A percentile compares a stretch with the other conserved stretches of the same genome.
phyloP scores from a whole-genome alignment of 805 yeast genomes.

The Kodamaea fukazawae region DNA sequence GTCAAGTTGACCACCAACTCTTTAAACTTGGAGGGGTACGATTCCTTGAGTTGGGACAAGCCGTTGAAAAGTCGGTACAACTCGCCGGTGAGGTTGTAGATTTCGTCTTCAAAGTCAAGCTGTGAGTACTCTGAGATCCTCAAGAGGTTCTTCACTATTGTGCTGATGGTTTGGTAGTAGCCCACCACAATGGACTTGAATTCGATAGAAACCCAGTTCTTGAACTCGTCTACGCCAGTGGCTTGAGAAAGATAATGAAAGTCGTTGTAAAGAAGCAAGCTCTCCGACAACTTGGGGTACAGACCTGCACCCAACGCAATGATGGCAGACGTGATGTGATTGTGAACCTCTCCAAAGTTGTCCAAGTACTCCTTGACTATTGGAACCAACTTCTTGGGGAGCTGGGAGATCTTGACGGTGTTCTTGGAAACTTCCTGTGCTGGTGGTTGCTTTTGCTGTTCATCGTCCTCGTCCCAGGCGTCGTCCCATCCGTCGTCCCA shows the following conservation, averaged over 20 bases:
- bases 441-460: slow-evolving; percentile 3
- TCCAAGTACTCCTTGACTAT: slow-evolving; percentile 22
- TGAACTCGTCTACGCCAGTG: slow-evolving; percentile 8
- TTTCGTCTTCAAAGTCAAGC: slow-evolving; percentile 17
- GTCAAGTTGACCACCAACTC: slow-evolving; percentile 24
- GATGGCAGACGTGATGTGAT: slow-evolving; percentile 24
- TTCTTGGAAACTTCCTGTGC: no score
- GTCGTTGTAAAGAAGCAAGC: slow-evolving; percentile 38
- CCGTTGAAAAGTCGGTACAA: slow-evolving; percentile 24
- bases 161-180: slow-evolving; percentile 6
- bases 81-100: slow-evolving; percentile 17
- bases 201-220: slow-evolving; percentile 3
- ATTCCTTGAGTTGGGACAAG: slow-evolving; percentile 18
- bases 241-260: slow-evolving; percentile 22
- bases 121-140: slow-evolving; percentile 7
- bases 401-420: slow-evolving; percentile 17
- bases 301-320: slow-evolving; percentile 29
- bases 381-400: slow-evolving; percentile 21
- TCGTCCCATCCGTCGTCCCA: slow-evolving; percentile 32
- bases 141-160: slow-evolving; percentile 2
- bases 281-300: slow-evolving; percentile 31
- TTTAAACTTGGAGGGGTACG: slow-evolving; percentile 29
- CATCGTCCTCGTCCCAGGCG: slow-evolving; percentile 24
- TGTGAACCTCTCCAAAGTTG: slow-evolving; percentile 18
- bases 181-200: slow-evolving; percentile 6